Evolutionary conservation across 2,329 filamentous ascomycete genomes (phyloP), one percentile per base, ranked within the genome.

Genomic region (Aspergillus latus): DNA sequence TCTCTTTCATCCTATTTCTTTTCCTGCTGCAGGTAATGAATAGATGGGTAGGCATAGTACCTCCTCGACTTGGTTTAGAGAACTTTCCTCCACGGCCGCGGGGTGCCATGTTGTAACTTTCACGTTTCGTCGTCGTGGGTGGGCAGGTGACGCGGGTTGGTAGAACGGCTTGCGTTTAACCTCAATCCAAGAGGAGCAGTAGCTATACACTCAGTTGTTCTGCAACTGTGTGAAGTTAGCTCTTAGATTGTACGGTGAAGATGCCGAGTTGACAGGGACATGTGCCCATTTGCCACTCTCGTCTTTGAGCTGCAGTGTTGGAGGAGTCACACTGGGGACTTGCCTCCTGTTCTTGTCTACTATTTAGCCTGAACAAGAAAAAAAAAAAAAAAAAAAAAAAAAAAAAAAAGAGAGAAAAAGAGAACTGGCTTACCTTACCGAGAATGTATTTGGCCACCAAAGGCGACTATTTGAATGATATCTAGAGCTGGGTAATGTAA

Each of bases 61-160:
- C 92, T 82, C 93, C 93, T 77, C 93, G 84, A 66, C 90, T 92
- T 65, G 88, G 91, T 81, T 97, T 97, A 80, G 86, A 89, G 76
- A 93, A 96, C 79, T 97, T 97, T 76, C 92, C 92, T 76, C 92
- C 92, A 72, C 92, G 89, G 66, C 90, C 92, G 72, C 91, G 73
- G 58, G 75, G 75, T 40, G 76, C 67, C 75, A 78, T 78, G 29
- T 57, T 64, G 56, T 56, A 52, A 43, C 40, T n/a, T 36, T 9
- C 10, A 13, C 4, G 32, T 34, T 34, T 2, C 43, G 26, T 42
- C 28, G 45, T n/a, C 21, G n/a, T 37, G 21, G 21, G 21, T 45
- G 6, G n/a, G 26, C 21, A 29, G 13, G 15, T 43, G 21, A 32
- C 32, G 32, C 8, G 8, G 28, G 21, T 13, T 42, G 26, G n/a